Evolutionary conservation across 2,329 filamentous ascomycete genomes (phyloP).

Genomic region (Xylariaceae sp.): DNA sequence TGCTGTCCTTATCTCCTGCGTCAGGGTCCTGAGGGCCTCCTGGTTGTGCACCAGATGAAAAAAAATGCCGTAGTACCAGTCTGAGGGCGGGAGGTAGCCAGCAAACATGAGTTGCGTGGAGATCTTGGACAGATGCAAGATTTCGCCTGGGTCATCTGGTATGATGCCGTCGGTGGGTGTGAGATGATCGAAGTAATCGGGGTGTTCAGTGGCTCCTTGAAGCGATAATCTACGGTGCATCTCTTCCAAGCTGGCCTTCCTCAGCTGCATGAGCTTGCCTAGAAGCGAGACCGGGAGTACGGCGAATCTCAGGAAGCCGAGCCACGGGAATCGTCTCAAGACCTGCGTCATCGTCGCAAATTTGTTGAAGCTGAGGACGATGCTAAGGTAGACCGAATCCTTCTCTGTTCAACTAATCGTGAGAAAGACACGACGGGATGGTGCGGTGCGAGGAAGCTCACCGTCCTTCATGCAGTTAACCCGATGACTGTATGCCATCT

Average conservation of each 20-base stretch:
- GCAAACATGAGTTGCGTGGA: slow-evolving; percentile 9
- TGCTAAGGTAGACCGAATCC: slow-evolving; percentile 6
- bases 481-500: slow-evolving; percentile 9
- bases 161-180: slow-evolving; percentile 1
- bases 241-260: not conserved
- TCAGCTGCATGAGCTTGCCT: slow-evolving; percentile 1
- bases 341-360: slow-evolving; percentile 6
- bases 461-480: slow-evolving; percentile 6
- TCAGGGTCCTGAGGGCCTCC: slow-evolving; percentile 19
- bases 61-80: slow-evolving; percentile 13
- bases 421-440: not conserved
- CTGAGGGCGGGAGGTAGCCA: slow-evolving; percentile 5
- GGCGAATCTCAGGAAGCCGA: slow-evolving; percentile 7
- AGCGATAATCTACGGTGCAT: slow-evolving; percentile 4
- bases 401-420: slow-evolving; percentile 1
- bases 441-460: not conserved
- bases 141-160: slow-evolving; percentile 3
- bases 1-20: slow-evolving; percentile 27
- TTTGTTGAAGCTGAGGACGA: slow-evolving; percentile 9
- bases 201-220: slow-evolving; percentile 4
- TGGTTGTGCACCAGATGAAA: slow-evolving; percentile 23
- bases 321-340: slow-evolving; percentile 9
- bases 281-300: not conserved
- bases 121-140: slow-evolving; percentile 7
- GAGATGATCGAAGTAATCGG: slow-evolving; percentile 10